Conservation (phyloP, 192 early-diverging fungal genomes). For the Gigaspora rosea region DNA sequence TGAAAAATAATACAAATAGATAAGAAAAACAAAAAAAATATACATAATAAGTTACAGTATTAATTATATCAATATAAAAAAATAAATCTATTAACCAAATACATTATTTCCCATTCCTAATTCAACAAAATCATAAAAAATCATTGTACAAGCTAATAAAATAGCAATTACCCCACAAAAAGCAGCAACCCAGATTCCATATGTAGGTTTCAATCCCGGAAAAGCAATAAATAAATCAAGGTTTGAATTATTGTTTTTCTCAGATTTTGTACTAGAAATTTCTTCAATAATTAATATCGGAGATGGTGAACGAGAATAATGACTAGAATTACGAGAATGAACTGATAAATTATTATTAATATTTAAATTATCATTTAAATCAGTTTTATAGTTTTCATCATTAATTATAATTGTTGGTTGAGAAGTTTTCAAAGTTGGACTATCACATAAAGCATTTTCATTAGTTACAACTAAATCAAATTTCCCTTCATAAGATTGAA, state of each 20-base stretch:
- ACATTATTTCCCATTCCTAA: conserved; percentile 49
- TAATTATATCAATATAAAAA: too few relatives aligned
- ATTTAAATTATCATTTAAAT: background rate
- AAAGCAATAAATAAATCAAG: conserved; percentile 33
- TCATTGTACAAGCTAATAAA: conserved; percentile 46
- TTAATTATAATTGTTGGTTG: background rate
- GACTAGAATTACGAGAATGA: background rate
- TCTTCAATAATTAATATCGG: background rate
- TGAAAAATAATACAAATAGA: too few relatives aligned
- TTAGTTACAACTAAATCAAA: background rate
- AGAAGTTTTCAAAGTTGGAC: background rate
- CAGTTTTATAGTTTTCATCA: background rate
- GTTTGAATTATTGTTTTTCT: conserved; percentile 12
- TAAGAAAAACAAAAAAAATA: too few relatives aligned
- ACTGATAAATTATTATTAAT: background rate
- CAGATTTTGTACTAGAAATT: background rate
- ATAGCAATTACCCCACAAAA: conserved; percentile 38
- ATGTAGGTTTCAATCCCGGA: conserved; percentile 9
- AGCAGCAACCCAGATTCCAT: conserved; percentile 36
- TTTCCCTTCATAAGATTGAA: too few relatives aligned
- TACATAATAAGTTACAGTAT: too few relatives aligned
- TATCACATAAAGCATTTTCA: background rate
- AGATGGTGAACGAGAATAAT: background rate
- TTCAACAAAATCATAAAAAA: conserved; percentile 55
- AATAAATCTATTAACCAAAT: background rate